Evolutionary conservation across 331 rosid species (phyloP), one percentile per base, ranked within the genome.

Genomic region (Pyrus hybrid): DNA sequence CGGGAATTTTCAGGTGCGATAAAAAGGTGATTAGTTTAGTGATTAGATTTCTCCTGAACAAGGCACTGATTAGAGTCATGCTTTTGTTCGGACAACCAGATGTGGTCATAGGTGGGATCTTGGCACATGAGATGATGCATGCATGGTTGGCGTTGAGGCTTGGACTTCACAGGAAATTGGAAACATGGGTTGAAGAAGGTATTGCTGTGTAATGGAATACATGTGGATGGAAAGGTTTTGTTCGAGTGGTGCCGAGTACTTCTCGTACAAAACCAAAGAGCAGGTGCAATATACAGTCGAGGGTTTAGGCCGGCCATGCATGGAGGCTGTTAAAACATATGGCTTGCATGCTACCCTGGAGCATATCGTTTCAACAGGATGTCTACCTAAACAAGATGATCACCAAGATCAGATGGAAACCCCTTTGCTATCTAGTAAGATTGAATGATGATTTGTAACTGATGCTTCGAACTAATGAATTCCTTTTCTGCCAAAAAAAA

Each of bases 51-150:
- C 47, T 41, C 47, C 47, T 41, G 47, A 41, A 41, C 47, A 41
- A 41, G 14, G 13, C 14, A 41, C 14, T 11, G 14, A 41, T 41
- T 41, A 41, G 14, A 41, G 16, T 43, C 16, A 1, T 43, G 49
- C 49, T 43, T 43, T 16, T 68, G 22, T 43, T 8, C 49, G 58
- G 35, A 43, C 49, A 43, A 43, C 49, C 14, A 3, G 49, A 43
- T 41, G 13, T 69, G 13, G 8, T 12, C 23, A 49, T 16, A 41
- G 63, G 74, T 11, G 37, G 22, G 11, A 28, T 16, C 13, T 70
- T 70, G 22, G 74, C 74, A 26, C 74, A 70, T 70, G 74, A 49
- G 43, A 26, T 70, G 74, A 49, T 70, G 74, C 74, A 70, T 70
- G 62, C 20, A 16, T 49, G 63, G 74, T 17, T 49, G 8, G 20